Conservation (phyloP, 2,329 filamentous ascomycete species). For the Stachybotrys chlorohalonatus region DNA sequence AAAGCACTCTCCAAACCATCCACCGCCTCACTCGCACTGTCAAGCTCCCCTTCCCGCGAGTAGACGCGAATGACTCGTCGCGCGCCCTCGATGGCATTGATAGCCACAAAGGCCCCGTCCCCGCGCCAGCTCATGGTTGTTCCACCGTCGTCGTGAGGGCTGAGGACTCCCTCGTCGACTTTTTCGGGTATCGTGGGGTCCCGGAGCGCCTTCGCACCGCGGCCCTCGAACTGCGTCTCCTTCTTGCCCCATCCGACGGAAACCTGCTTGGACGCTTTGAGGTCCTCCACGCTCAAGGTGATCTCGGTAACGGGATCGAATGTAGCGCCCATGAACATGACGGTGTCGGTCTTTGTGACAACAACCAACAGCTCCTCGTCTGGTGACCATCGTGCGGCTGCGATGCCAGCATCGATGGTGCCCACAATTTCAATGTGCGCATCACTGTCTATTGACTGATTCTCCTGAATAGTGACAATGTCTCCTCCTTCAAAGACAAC, state of each 20-base stretch:
- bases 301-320: constrained; percentile 80
- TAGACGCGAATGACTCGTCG: constrained; percentile 83
- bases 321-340: constrained; percentile 85
- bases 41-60: constrained; percentile 79
- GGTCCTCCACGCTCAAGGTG: constrained; percentile 62
- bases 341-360: constrained; percentile 66
- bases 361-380: constrained; percentile 88
- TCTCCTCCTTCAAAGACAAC: constrained; percentile 85
- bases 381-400: constrained; percentile 84
- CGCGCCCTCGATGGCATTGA: constrained; percentile 64
- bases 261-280: constrained; percentile 84
- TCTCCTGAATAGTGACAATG: constrained; percentile 74
- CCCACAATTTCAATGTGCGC: constrained; percentile 92
- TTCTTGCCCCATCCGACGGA: constrained; percentile 98
- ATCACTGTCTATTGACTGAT: constrained; percentile 38
- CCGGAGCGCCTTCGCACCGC: constrained; percentile 72
- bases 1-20: constrained; percentile 80
- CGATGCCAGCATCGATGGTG: constrained; percentile 85
- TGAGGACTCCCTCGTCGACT: constrained; percentile 74
- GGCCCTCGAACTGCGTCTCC: constrained; percentile 95
- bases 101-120: constrained; percentile 81
- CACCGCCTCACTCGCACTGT: constrained; percentile 91
- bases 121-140: constrained; percentile 85
- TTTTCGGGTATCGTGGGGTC: constrained; percentile 94
- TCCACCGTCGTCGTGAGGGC: constrained; percentile 60